A percentile compares a stretch with the other conserved stretches of the same genome.
These are phyloP conservation scores for Ehretia macrophylla DNA, from an alignment of 257 asterid genomes.

Conservation along the genomic window DNA sequence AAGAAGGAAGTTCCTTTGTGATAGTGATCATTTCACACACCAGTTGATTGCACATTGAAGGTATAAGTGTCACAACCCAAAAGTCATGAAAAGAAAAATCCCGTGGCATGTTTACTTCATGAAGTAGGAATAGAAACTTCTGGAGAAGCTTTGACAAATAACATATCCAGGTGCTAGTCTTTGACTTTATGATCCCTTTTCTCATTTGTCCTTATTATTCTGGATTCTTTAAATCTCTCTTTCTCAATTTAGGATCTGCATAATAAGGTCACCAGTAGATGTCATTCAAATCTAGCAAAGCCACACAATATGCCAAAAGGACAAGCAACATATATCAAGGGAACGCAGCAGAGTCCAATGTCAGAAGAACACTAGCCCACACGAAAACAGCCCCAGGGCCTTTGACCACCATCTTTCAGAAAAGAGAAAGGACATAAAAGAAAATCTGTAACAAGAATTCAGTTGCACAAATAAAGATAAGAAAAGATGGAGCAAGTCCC, in stretches of 20 bases:
- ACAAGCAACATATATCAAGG: conserved; percentile 14
- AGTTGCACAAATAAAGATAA: no score
- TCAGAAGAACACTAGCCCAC: no score
- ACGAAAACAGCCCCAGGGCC: background rate
- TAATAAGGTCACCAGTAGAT: conserved; percentile 50
- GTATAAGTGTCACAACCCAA: conserved; percentile 20
- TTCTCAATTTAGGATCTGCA: conserved; percentile 69
- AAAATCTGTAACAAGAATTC: no score
- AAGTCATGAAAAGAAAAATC: conserved; percentile 26
- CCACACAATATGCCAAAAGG: conserved; percentile 14
- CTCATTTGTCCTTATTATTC: conserved; percentile 61
- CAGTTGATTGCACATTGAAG: conserved; percentile 16
- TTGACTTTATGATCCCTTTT: conserved; percentile 56
- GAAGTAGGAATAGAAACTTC: conserved; percentile 49
- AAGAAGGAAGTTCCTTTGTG: conserved; percentile 29
- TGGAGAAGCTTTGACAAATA: conserved; percentile 32
- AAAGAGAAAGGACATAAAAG: no score
- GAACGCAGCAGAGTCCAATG: background rate
- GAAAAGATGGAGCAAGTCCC: no score
- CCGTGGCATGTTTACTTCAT: conserved; percentile 38
- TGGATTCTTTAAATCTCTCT: conserved; percentile 55
- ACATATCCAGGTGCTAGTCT: conserved; percentile 27
- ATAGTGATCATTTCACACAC: conserved; percentile 36
- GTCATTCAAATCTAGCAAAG: conserved; percentile 36
- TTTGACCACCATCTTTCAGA: background rate